Evolutionary conservation across 768 basidiomycete species (phyloP).

Genomic region (Mycena maculata): DNA sequence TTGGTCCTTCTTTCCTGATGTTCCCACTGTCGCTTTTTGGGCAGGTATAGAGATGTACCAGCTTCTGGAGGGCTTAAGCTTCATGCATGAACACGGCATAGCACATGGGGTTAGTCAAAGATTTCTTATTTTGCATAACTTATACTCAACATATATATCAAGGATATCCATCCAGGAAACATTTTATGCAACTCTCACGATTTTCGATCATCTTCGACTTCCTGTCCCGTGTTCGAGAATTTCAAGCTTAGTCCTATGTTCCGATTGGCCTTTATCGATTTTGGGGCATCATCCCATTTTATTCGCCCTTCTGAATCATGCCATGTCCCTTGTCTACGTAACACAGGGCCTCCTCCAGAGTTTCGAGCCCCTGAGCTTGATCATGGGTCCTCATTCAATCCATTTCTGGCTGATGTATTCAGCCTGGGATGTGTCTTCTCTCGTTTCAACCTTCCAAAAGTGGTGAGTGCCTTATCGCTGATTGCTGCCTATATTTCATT

Average conservation of each 20-base stretch:
- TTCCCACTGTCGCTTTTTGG: not conserved
- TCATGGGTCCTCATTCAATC: not conserved
- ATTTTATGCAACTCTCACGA: not conserved
- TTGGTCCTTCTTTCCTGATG: not conserved
- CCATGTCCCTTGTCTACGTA: not conserved
- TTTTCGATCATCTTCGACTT: not conserved
- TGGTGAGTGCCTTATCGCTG: not conserved
- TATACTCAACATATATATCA: not conserved
- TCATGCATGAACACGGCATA: slow-evolving; percentile 15
- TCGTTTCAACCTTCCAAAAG: not conserved
- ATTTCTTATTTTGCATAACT: not conserved
- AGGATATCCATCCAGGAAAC: not conserved
- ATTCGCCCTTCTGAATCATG: not conserved
- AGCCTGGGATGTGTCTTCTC: not conserved
- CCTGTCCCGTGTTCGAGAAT: not conserved
- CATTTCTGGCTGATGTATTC: slow-evolving; percentile 8
- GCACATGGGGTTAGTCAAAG: not conserved
- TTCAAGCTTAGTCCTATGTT: not conserved
- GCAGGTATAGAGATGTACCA: not conserved
- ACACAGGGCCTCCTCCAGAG: not conserved
- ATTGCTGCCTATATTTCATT: not conserved
- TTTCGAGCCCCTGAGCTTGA: slow-evolving; percentile 1
- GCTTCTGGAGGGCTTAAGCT: not conserved
- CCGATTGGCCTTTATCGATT: slow-evolving; percentile 6
- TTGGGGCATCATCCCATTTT: not conserved